Evolutionary conservation across 2,329 filamentous ascomycete species (phyloP).

Genomic region (Fusarium sp.): DNA sequence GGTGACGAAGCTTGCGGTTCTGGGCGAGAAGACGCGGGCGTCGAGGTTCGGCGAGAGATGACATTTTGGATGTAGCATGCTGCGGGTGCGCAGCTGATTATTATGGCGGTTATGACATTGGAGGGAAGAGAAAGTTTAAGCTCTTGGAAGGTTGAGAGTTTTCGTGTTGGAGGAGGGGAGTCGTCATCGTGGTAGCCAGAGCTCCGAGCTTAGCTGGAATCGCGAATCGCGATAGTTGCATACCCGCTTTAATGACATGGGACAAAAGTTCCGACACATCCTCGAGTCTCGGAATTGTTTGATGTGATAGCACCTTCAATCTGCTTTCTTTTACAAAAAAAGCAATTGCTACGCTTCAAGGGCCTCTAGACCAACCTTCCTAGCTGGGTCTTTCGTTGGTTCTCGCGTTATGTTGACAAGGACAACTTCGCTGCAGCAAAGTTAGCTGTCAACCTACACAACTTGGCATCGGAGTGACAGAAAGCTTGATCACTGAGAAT

Average conservation of each 20-base stretch:
- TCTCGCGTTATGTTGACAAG: neutral
- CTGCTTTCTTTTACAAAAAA: neutral
- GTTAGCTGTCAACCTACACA: neutral
- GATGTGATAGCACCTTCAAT: neutral
- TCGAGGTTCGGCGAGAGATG: constrained; percentile 52
- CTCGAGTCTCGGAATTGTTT: neutral
- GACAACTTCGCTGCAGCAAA: neutral
- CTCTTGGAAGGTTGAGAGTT: neutral
- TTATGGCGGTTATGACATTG: constrained; percentile 37
- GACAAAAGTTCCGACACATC: neutral
- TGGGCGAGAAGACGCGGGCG: constrained; percentile 69
- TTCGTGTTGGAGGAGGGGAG: constrained; percentile 13
- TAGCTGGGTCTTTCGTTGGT: neutral
- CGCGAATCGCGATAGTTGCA: constrained; percentile 45
- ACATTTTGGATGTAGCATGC: constrained; percentile 47
- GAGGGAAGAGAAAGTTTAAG: neutral
- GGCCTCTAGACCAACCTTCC: neutral
- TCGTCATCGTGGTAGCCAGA: constrained; percentile 36
- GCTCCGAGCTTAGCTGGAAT: constrained; percentile 39
- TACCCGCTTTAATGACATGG: constrained; percentile 39
- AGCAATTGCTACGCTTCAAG: neutral
- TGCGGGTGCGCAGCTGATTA: constrained; percentile 31
- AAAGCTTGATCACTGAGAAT: neutral
- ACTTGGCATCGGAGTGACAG: neutral
- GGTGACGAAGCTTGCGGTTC: constrained; percentile 89